Evolutionary conservation across 1,284 basidiomycete species (phyloP), one percentile per base, ranked within the genome.

Genomic region (Ceratobasidium sp.): DNA sequence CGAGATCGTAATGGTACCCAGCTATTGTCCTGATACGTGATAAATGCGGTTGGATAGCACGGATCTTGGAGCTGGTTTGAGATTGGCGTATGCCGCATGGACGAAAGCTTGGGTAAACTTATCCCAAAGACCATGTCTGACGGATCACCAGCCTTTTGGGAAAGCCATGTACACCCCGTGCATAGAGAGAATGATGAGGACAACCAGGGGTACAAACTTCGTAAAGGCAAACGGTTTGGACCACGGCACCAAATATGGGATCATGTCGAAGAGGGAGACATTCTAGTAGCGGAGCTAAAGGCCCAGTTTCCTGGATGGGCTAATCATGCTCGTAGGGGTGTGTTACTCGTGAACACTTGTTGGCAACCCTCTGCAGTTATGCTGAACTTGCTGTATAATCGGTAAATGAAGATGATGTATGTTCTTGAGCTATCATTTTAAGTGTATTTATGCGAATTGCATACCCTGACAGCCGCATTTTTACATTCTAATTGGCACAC

Each of bases 21-120:
- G n/a, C n/a, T n/a, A n/a, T n/a, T n/a, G n/a, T n/a, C n/a, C n/a
- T n/a, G n/a, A n/a, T n/a, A n/a, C n/a, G n/a, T 28, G 15, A 51
- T 33, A 2, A 6, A 13, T 13, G 15, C 11, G 2, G 1, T 8
- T 49, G 20, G 11, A 31, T 26, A 74, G 69, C 26, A 28, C n/a
- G 69, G 69, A 10, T 74, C 58, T 5, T 74, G 69, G 69, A 74
- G 69, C 47, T 74, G 69, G 69, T 74, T 74, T 53, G 69, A 74
- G 8, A 10, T 74, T 37, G 45, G 39, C 15, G n/a, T 74, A 20
- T 45, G 7, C 26, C 26, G 26, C 39, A 23, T 3, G n/a, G 28
- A 74, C 33, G 51, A 54, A 56, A 35, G 15, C 37, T 56, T 26
- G 42, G n/a, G 39, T 2, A 3, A 63, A 23, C 56, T 45, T 5